phyloP scores from a whole-genome alignment of 345 rosid genomes.

The Cardamine occulta region DNA sequence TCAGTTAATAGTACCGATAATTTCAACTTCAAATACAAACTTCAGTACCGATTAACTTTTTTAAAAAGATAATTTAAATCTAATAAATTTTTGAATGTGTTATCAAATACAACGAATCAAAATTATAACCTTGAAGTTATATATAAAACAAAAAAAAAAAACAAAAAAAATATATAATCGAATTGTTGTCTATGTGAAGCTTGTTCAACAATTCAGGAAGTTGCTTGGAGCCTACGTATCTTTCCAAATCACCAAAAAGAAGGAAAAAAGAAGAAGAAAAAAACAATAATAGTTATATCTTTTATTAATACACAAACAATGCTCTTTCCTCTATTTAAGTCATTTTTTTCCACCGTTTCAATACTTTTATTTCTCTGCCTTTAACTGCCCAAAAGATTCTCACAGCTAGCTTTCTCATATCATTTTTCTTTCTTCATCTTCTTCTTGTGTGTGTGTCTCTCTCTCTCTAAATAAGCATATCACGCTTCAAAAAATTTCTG shows the following conservation, averaged over 20 bases:
- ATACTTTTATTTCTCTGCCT: conserved; percentile 58
- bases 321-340: conserved; percentile 69
- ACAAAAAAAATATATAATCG: not conserved
- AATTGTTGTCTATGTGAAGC: conserved; percentile 48
- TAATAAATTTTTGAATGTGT: not conserved
- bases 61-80: not conserved
- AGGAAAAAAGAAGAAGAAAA: conserved; percentile 18
- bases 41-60: not conserved
- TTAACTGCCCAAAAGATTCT: conserved; percentile 56
- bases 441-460: conserved; percentile 13
- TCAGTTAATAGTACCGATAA: not conserved
- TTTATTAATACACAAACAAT: conserved; percentile 20
- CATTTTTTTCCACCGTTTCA: conserved; percentile 38
- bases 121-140: not conserved
- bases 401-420: conserved; percentile 39
- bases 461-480: conserved; percentile 27
- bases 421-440: conserved; percentile 34
- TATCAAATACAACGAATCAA: not conserved
- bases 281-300: conserved; percentile 22
- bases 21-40: not conserved
- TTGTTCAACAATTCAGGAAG: conserved; percentile 55
- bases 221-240: conserved; percentile 88
- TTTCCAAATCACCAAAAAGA: conserved; percentile 47
- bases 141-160: not conserved
- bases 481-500: conserved; percentile 20